A percentile compares a stretch with the other conserved stretches of the same genome.
These are phyloP conservation scores for Fomitiporia mediterranea DNA, from an alignment of 1,284 basidiomycete genomes.

Conservation along the genomic window DNA sequence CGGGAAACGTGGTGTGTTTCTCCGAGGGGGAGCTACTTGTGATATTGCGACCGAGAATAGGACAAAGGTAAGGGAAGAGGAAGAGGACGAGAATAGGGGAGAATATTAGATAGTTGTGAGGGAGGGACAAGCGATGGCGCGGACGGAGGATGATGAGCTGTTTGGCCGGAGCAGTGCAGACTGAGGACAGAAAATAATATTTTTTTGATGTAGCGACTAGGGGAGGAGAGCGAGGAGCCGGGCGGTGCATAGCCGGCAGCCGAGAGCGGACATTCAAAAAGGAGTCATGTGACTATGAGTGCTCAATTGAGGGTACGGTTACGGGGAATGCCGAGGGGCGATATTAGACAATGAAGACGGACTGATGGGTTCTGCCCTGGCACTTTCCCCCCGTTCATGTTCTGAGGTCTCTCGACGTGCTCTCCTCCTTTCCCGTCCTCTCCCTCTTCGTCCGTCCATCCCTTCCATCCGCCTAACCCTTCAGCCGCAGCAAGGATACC, in stretches of 20 bases:
- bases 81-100: background rate
- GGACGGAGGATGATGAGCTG: background rate
- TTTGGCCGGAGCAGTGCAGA: background rate
- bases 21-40: background rate
- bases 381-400: slow-evolving; percentile 5
- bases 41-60: background rate
- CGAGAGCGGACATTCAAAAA: background rate
- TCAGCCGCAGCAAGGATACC: slow-evolving; percentile 69
- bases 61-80: background rate
- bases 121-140: slow-evolving; percentile 1
- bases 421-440: slow-evolving; percentile 23
- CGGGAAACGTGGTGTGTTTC: background rate
- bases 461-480: slow-evolving; percentile 21
- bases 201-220: background rate
- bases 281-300: background rate
- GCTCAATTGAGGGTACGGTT: too few species aligned
- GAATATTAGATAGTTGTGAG: too few species aligned
- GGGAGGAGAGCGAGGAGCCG: background rate
- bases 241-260: too few species aligned
- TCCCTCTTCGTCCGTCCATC: slow-evolving; percentile 37
- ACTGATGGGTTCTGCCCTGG: background rate
- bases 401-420: slow-evolving; percentile 16
- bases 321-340: slow-evolving; percentile 4
- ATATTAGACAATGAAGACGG: background rate
- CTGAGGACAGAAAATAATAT: background rate